phyloP scores from a whole-genome alignment of 1,284 basidiomycete genomes.

The Peniophora sp. region DNA sequence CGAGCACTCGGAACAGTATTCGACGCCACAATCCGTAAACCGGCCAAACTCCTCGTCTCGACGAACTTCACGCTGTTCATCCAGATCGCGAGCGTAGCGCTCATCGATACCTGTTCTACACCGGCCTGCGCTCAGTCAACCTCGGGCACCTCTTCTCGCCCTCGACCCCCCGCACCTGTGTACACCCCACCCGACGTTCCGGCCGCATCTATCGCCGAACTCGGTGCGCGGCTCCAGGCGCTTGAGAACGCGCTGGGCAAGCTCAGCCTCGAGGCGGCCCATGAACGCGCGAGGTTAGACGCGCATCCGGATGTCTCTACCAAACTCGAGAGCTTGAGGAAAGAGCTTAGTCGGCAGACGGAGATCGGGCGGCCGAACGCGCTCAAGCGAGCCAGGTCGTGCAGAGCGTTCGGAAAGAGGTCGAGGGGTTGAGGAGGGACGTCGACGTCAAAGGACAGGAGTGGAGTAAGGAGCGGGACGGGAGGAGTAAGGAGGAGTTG shows the following conservation, averaged over 20 bases:
- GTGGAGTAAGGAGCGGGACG: too few relatives aligned
- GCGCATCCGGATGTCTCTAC: conserved; percentile 41
- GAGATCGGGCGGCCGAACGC: conserved; percentile 45
- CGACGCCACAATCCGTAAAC: conserved; percentile 37
- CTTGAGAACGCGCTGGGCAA: conserved; percentile 57
- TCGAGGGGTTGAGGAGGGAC: conserved; percentile 36
- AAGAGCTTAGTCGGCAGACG: conserved; percentile 43
- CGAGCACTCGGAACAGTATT: conserved; percentile 34
- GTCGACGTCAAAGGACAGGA: too few relatives aligned
- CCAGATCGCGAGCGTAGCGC: conserved; percentile 33
- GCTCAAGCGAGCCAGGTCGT: conserved; percentile 38
- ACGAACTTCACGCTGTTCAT: conserved; percentile 23
- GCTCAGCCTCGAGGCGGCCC: conserved; percentile 46
- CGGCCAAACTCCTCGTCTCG: conserved; percentile 29
- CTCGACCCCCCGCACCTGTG: conserved; percentile 12
- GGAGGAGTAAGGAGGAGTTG: conserved; percentile 21
- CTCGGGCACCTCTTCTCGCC: conserved; percentile 15
- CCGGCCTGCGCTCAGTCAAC: conserved; percentile 29
- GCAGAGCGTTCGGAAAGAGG: conserved; percentile 42
- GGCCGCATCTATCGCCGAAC: conserved; percentile 60
- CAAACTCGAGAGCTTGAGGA: conserved; percentile 48
- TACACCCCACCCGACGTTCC: conserved; percentile 47
- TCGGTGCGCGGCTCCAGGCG: conserved; percentile 57
- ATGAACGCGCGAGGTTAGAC: conserved; percentile 40
- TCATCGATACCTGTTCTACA: conserved; percentile 35